Conservation (phyloP, 2,329 filamentous ascomycete genomes). For the Fusarium buharicum region DNA sequence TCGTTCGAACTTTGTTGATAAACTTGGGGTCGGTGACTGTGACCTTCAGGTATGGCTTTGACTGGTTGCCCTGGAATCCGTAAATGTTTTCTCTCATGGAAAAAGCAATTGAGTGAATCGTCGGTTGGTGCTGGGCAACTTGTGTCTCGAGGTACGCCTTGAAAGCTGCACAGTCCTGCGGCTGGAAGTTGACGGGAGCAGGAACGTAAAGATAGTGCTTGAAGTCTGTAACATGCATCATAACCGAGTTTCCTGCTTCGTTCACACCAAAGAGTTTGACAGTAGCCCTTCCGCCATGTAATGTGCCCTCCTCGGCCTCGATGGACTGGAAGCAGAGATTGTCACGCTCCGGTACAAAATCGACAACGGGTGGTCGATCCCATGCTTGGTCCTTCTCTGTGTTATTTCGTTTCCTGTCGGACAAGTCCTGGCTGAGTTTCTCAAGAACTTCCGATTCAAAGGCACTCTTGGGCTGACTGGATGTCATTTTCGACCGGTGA, state of each 20-base stretch:
- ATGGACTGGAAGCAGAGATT: conserved; percentile 94
- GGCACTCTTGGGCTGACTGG: conserved; percentile 84
- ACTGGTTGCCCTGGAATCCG: conserved; percentile 91
- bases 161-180: conserved; percentile 80
- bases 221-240: conserved; percentile 95
- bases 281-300: conserved; percentile 78
- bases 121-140: conserved; percentile 76
- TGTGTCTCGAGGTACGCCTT: conserved; percentile 83
- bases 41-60: conserved; percentile 92
- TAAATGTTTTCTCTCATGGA: conserved; percentile 91
- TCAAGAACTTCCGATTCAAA: conserved; percentile 96
- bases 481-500: conserved; percentile 70
- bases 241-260: conserved; percentile 82
- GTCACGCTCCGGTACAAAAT: conserved; percentile 68
- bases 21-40: conserved; percentile 89
- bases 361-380: conserved; percentile 70
- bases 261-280: conserved; percentile 96
- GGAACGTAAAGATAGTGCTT: conserved; percentile 95
- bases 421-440: conserved; percentile 94
- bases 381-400: conserved; percentile 94
- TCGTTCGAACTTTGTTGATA: conserved; percentile 78
- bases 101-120: conserved; percentile 83
- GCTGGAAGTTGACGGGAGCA: conserved; percentile 83
- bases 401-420: conserved; percentile 84
- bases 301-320: conserved; percentile 88